Conservation (phyloP, 306 rosid genomes). For the Alnus rubra region DNA sequence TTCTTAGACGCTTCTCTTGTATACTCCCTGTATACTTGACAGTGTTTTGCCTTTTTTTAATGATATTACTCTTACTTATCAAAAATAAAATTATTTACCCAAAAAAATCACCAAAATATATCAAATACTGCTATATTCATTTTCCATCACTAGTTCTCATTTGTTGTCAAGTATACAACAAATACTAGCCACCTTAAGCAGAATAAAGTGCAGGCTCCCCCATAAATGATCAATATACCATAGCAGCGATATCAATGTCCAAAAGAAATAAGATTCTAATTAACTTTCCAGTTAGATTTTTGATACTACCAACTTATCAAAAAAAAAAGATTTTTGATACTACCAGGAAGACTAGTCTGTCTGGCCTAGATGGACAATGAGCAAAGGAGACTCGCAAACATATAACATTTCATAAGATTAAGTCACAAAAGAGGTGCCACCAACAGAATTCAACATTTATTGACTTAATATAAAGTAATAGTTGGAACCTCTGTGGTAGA, state of each 20-base stretch:
- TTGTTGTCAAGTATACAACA: conserved; percentile 33
- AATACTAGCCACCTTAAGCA: conserved; percentile 28
- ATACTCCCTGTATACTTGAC: no score
- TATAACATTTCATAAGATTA: conserved; percentile 35
- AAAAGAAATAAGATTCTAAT: conserved; percentile 32
- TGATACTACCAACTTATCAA: conserved; percentile 21
- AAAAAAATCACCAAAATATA: conserved; percentile 4
- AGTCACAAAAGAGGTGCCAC: conserved; percentile 40
- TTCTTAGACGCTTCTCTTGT: no score
- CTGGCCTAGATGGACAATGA: conserved; percentile 63
- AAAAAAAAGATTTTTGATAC: conserved; percentile 30
- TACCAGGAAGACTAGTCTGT: conserved; percentile 28
- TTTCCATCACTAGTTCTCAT: conserved; percentile 7
- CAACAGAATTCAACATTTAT: conserved; percentile 44
- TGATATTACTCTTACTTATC: no score
- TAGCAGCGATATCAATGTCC: conserved; percentile 30
- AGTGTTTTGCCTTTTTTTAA: no score
- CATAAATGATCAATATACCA: conserved; percentile 31
- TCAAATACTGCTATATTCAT: background rate
- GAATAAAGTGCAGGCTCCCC: background rate
- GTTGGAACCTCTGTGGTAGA: conserved; percentile 45
- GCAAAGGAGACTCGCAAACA: conserved; percentile 47
- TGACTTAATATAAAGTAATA: conserved; percentile 28
- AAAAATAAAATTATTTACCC: background rate
- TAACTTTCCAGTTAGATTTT: conserved; percentile 33